These are phyloP conservation scores for Metschnikowia bowlesiae DNA, from an alignment of 805 yeast genomes.

Conservation along the genomic window DNA sequence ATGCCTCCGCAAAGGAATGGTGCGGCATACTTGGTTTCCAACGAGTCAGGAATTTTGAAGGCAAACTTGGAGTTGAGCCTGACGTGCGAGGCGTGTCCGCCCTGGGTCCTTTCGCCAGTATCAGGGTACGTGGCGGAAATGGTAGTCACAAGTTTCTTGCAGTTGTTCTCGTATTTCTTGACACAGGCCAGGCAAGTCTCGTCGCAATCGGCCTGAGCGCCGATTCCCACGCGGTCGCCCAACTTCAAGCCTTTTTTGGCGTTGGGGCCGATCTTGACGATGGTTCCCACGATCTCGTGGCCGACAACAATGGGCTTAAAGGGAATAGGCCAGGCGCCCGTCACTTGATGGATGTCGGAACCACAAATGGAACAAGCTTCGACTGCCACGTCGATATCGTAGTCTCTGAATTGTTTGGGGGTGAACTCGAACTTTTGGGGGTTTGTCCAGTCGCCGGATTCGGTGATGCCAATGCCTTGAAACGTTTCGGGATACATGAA, in stretches of 20 bases:
- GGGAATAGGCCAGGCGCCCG: slow-evolving; percentile 46
- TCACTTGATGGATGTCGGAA: slow-evolving; percentile 48
- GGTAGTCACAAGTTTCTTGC: slow-evolving; percentile 6
- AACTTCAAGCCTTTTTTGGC: slow-evolving; percentile 33
- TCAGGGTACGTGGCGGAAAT: slow-evolving; percentile 6
- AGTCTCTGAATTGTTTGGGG: not conserved
- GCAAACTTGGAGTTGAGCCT: slow-evolving; percentile 9
- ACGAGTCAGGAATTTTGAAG: slow-evolving; percentile 10
- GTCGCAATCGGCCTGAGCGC: slow-evolving; percentile 46
- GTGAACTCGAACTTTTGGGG: not conserved
- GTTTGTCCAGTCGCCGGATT: slow-evolving; percentile 6
- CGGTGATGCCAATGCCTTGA: slow-evolving; percentile 6
- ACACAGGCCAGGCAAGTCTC: slow-evolving; percentile 6
- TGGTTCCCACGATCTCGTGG: slow-evolving; percentile 20
- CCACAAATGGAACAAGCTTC: slow-evolving; percentile 41
- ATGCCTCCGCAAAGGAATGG: slow-evolving; percentile 16
- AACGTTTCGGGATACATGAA: slow-evolving; percentile 9
- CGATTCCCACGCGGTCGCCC: slow-evolving; percentile 78
- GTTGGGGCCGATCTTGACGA: not conserved
- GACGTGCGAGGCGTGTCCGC: slow-evolving; percentile 10
- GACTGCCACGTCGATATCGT: not conserved
- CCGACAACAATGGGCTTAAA: slow-evolving; percentile 17
- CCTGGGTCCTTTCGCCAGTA: slow-evolving; percentile 6
- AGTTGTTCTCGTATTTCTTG: slow-evolving; percentile 5
- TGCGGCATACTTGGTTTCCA: slow-evolving; percentile 7